A percentile compares a stretch with the other conserved stretches of the same genome.
Conservation (phyloP, 257 asterid genomes). For the Solanum habrochaites region DNA sequence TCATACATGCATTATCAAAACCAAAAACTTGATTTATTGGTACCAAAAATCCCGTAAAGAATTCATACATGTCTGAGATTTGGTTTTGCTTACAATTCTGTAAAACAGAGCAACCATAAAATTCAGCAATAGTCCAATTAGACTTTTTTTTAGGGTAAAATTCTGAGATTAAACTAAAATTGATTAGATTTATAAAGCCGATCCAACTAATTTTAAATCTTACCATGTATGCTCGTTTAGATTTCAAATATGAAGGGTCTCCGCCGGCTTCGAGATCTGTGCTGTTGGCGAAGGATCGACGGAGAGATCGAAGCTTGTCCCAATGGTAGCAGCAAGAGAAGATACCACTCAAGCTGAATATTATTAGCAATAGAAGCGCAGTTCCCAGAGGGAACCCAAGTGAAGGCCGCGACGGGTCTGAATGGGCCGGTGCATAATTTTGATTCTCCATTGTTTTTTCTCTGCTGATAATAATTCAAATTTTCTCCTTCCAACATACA, state of each 20-base stretch:
- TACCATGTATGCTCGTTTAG: conserved; percentile 35
- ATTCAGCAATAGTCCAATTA: not conserved
- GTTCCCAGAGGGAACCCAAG: conserved; percentile 91
- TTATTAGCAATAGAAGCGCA: conserved; percentile 62
- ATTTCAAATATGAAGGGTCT: conserved; percentile 27
- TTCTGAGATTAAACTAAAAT: not conserved
- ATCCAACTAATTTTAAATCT: not conserved
- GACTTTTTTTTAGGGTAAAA: not conserved
- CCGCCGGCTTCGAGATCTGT: conserved; percentile 26
- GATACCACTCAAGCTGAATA: conserved; percentile 83
- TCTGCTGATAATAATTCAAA: not conserved
- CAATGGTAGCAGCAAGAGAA: conserved; percentile 95
- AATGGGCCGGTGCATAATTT: conserved; percentile 28
- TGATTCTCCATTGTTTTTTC: conserved; percentile 38
- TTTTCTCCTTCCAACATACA: not conserved
- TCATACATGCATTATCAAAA: not conserved
- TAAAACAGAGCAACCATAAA: not conserved
- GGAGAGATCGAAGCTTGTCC: conserved; percentile 76
- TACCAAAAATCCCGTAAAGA: not conserved
- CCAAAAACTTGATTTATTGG: not conserved
- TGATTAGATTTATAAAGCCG: not conserved
- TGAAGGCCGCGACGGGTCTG: conserved; percentile 60
- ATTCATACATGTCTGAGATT: conserved; percentile 46
- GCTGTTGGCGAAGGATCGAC: conserved; percentile 20
- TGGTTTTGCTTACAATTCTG: conserved; percentile 39